Evolutionary conservation across 768 basidiomycete species (phyloP), one percentile per base, ranked within the genome.

Genomic region (Podaxis rugospora): DNA sequence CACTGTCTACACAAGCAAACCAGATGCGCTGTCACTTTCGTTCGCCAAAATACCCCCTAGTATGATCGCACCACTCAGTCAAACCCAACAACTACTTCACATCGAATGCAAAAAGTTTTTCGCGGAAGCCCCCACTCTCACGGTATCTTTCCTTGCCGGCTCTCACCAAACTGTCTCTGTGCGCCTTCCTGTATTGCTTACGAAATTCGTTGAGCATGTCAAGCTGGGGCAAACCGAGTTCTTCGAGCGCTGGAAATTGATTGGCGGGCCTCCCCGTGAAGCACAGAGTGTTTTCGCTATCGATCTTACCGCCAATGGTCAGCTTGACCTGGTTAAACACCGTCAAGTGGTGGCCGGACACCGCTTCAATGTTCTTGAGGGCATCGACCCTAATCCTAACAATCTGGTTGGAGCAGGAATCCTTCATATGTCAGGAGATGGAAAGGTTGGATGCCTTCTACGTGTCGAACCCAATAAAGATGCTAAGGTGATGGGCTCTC

Each of bases 221-320:
- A 89, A 87, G 67, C 83, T 99, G 36, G 86, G 84, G 10, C 80
- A 83, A 63, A 76, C 83, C 0, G 92, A 97, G 66, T 99, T 98
- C 81, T 99, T 98, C 74, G 95, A 98, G 72, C 80, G 97, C 55
- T 99, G 97, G 97, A 95, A 94, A 73, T 76, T 97, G 66, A 98
- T 98, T 55, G 97, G 97, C 5, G 97, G 97, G 1, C 80, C 93
- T 11, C 97, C 97, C 28, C 84, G 95, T 53, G 97, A 99, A 76
- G 85, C 90, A 27, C 97, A 99, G 71, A 72, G 75, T 51, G 81
- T 99, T 57, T 97, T 97, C 74, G 88, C 93, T 0, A 87, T 98
- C 61, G 71, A 76, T 35, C 76, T 97, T 23, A 85, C 83, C 47
- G 76, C 76, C 14, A 70, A 76, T 7, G 92, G 92, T 9, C 85